Evolutionary conservation across 495 filamentous ascomycete species (phyloP), one percentile per base, ranked within the genome.

Genomic region (Geoglossum glabrum): DNA sequence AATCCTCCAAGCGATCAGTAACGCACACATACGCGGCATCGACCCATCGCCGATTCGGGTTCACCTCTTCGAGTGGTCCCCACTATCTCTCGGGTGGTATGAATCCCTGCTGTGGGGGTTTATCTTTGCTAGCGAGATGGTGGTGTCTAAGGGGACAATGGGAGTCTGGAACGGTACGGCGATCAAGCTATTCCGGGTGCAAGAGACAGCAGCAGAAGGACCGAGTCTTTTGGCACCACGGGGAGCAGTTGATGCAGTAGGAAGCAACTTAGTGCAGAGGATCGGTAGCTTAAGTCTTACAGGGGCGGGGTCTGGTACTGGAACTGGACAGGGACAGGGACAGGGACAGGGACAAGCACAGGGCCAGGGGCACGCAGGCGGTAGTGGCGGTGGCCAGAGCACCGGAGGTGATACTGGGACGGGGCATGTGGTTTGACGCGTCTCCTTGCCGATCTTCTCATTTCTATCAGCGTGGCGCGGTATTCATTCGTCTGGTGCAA

Each of bases 31-130:
- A 54, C 73, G 70, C 38, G 79, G 75, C 33, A 80, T 95, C 57
- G 90, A 95, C 26, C 80, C 86, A 10, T 80, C 83, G 1, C 76
- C 86, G 0, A 72, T 84, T 50, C 79, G 85, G 34, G 82, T 89
- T 0, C 92, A 96, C 64, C 83, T 86, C 55, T 98, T 98, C 68
- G 87, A 94, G 70, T 98, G 92, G 92, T 90, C 90, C 1, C 82
- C 87, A 0, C 73, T 95, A 11, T 85, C 86, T 0, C 76, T 98
- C 38, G 92, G 93, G 51, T 98, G 92, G 92, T 98, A 98, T 64
- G 87, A 96, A 66, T 88, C 84, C 0, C 69, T 97, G 21, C 78
- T 98, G 7, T 98, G 92, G 92, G 81, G 87, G n/a, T 89, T 95
- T 69, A 81, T 95, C 61, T 98, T 96, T 70, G 78, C 82, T 30